Evolutionary conservation across 78 protist species (phyloP).

Genomic region (Dictyostelium firmibasis): DNA sequence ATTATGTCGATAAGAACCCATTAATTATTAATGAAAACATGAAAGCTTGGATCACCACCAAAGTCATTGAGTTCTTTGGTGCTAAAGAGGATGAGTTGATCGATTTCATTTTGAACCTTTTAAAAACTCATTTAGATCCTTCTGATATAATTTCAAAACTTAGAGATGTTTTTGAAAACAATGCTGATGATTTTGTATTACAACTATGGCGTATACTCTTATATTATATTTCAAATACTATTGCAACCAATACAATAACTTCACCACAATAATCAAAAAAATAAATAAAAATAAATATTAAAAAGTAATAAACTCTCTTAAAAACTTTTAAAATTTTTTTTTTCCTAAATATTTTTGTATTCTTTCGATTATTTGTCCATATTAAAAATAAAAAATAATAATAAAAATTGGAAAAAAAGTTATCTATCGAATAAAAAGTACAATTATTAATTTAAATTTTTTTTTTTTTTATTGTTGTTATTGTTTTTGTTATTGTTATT

Average conservation of each 20-base stretch:
- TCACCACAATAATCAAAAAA: not conserved
- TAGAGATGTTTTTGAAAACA: slow-evolving; percentile 59
- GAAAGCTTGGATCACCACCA: slow-evolving; percentile 67
- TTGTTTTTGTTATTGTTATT: not conserved
- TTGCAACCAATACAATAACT: not conserved
- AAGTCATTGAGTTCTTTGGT: slow-evolving; percentile 53
- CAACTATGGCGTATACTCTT: slow-evolving; percentile 67
- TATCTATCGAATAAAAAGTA: too few species aligned
- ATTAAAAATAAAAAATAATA: too few species aligned
- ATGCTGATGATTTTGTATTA: slow-evolving; percentile 81
- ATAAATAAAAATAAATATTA: not conserved
- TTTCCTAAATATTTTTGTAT: not conserved
- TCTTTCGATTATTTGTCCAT: too few species aligned
- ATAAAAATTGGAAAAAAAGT: too few species aligned
- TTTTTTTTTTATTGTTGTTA: not conserved
- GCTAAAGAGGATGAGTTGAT: slow-evolving; percentile 30
- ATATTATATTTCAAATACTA: not conserved
- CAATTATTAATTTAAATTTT: too few species aligned
- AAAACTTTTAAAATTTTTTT: not conserved
- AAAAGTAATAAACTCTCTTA: not conserved
- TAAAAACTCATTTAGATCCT: slow-evolving; percentile 14
- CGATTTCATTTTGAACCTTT: slow-evolving; percentile 20
- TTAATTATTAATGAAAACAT: slow-evolving; percentile 15
- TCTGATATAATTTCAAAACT: slow-evolving; percentile 25
- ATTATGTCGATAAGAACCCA: slow-evolving; percentile 14